Evolutionary conservation across 75 land plant species (phyloP).

Genomic region (Selaginella moellendorffii): DNA sequence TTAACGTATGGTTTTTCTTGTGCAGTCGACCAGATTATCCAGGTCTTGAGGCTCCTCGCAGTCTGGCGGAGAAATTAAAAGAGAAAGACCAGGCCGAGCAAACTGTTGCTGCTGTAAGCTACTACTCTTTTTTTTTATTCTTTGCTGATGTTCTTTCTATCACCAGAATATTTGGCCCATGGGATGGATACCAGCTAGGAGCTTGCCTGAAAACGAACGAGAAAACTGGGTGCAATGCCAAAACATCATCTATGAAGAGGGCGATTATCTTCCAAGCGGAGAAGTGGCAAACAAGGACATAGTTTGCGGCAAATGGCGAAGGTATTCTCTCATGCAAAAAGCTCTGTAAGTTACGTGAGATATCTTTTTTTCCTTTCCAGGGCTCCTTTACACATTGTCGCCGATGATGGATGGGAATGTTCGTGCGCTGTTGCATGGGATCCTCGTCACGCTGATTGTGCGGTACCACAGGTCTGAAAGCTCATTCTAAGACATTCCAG

Average conservation of each 20-base stretch:
- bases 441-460: slow-evolving; percentile 75
- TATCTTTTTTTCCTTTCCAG: slow-evolving; percentile 28
- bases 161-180: slow-evolving; percentile 9
- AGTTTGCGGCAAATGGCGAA: slow-evolving; percentile 30
- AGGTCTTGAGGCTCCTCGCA: background rate
- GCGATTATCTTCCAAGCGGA: background rate
- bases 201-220: background rate
- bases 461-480: slow-evolving; percentile 58
- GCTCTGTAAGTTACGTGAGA: too few relatives aligned
- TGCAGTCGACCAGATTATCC: slow-evolving; percentile 9
- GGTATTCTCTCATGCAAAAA: too few relatives aligned
- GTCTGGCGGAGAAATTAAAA: background rate
- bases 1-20: too few relatives aligned
- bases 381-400: slow-evolving; percentile 50
- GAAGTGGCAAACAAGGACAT: slow-evolving; percentile 8
- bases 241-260: slow-evolving; percentile 5
- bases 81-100: slow-evolving; percentile 11
- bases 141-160: background rate
- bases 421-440: slow-evolving; percentile 50
- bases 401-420: slow-evolving; percentile 63
- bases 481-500: background rate
- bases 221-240: slow-evolving; percentile 7
- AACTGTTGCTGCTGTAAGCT: slow-evolving; percentile 11
- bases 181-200: slow-evolving; percentile 1
- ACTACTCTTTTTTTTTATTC: background rate